Evolutionary conservation across 1,139 yeast species (phyloP), one percentile per base, ranked within the genome.

Genomic region (Petasospora fabianii): DNA sequence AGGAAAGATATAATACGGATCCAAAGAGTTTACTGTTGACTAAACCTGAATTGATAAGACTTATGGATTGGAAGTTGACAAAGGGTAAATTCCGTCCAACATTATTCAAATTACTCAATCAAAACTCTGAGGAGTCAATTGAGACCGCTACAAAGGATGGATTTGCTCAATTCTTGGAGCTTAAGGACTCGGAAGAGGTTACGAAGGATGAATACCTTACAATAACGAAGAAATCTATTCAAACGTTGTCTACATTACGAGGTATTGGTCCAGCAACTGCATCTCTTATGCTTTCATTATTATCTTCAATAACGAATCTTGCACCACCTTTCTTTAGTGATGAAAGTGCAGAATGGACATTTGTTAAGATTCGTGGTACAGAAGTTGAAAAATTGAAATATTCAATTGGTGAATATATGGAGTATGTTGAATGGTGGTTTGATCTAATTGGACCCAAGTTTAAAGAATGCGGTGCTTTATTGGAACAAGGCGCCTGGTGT

Each of bases 191-290:
- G 20, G 30, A 19, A 1, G 26, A 15, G 2, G 8, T 27, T 5
- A 27, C 31, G 15, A 39, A 42, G 11, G 46, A 50, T 6, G 33
- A 19, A 3, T 52, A 53, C 22, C 19, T 35, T 3, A 35, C 31
- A 11, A 7, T 41, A 3, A 38, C 51, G 9, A 48, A 42, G 20
- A 12, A 24, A 4, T 32, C 54, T 0, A 3, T 50, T 32, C 34
- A 31, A 10, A 26, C 26, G 1, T 22, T 52, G 5, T 38, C 37
- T 6, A 37, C 35, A 6, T 34, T 54, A 7, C 15, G 55, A 28
- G 57, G 58, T 3, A 54, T 54, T 4, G 57, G 58, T 0, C 58
- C 58, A 2, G 58, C 58, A 0, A 54, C 56, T 3, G 55, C 50
- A 0, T 54, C 58, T 2, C 28, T 54, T n/a, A 21, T 54, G 2